These are phyloP conservation scores for Pleomassaria siparia DNA, from an alignment of 2,329 filamentous ascomycete genomes.

Conservation along the genomic window DNA sequence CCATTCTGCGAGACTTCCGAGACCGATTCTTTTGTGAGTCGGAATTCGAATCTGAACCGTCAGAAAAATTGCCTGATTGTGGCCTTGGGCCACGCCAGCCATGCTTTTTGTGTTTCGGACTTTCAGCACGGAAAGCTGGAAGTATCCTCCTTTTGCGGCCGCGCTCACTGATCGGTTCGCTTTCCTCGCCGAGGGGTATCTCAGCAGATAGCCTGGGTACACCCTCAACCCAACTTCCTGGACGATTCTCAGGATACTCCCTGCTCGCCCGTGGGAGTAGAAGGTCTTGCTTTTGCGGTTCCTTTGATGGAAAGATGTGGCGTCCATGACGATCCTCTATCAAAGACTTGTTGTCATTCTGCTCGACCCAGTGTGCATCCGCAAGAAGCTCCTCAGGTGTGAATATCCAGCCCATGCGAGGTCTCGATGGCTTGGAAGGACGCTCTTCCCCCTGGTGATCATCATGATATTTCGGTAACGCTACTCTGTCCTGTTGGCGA, in stretches of 20 bases:
- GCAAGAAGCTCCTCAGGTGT: conserved; percentile 84
- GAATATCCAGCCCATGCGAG: conserved; percentile 81
- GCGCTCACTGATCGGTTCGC: conserved; percentile 40
- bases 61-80: conserved; percentile 31
- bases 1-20: conserved; percentile 56
- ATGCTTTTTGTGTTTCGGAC: conserved; percentile 32
- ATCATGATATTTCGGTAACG: conserved; percentile 34
- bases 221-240: conserved; percentile 37
- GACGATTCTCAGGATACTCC: conserved; percentile 35
- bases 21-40: conserved; percentile 49
- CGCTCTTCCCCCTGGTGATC: conserved; percentile 24
- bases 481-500: conserved; percentile 38
- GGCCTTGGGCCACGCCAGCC: conserved; percentile 30
- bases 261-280: conserved; percentile 36
- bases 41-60: conserved; percentile 45
- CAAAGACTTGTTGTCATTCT: conserved; percentile 74
- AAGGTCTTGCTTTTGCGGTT: conserved; percentile 26
- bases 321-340: conserved; percentile 79
- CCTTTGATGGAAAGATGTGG: conserved; percentile 60
- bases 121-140: conserved; percentile 36
- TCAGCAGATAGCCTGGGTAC: conserved; percentile 28
- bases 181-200: conserved; percentile 37
- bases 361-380: conserved; percentile 88
- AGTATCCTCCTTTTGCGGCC: conserved; percentile 39
- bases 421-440: conserved; percentile 64